Conservation (phyloP, 2,329 filamentous ascomycete species). For the Claviceps humidiphila region DNA sequence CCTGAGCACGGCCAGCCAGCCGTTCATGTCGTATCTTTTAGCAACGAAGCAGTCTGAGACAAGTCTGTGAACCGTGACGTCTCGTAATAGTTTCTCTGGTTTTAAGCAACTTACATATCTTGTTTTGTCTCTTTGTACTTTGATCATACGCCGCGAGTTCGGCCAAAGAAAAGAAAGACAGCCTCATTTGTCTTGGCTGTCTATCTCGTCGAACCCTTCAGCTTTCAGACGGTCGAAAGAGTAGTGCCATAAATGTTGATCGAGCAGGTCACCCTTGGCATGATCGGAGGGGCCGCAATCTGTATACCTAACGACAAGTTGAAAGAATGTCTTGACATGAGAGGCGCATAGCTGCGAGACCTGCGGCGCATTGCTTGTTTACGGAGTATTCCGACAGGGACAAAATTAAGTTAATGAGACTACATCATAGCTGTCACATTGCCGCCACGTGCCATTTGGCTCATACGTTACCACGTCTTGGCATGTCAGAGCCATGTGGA, state of each 20-base stretch:
- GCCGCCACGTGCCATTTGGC: constrained; percentile 1
- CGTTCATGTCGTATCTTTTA: neutral
- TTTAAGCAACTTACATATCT: neutral
- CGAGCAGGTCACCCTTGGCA: neutral
- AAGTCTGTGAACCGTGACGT: neutral
- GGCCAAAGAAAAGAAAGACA: neutral
- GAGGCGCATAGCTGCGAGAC: neutral
- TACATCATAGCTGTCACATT: neutral
- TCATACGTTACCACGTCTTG: neutral
- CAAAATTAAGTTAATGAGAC: neutral
- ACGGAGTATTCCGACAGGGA: neutral
- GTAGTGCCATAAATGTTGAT: neutral
- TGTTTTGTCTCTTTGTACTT: neutral
- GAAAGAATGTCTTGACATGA: too few species aligned
- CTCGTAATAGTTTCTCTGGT: neutral
- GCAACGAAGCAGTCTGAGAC: neutral
- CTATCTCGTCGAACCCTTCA: neutral
- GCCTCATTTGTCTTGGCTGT: neutral
- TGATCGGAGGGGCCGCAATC: neutral
- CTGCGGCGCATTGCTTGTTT: neutral
- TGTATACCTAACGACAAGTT: neutral
- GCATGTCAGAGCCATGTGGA: neutral
- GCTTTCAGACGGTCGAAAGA: neutral
- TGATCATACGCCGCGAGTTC: neutral
- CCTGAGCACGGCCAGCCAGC: neutral